Base-by-base conservation (phyloP, 1,284 basidiomycete genomes). In the Tylopilus sp. region DNA sequence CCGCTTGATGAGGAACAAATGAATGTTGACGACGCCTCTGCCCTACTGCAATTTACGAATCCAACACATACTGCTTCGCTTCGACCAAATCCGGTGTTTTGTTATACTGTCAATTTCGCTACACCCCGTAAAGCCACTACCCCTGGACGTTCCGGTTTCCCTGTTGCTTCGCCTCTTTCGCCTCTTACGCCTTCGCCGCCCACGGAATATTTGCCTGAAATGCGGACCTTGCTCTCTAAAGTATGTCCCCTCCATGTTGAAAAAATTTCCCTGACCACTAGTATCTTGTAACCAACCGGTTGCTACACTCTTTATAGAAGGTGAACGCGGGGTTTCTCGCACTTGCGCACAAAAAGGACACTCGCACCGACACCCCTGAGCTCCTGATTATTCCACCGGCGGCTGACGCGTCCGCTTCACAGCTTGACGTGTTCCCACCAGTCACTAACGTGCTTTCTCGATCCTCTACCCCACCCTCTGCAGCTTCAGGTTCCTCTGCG, bases 151-250 rank as follows among this genome's bases (percentile, higher is more conserved):
- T 33, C 49, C 1, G 19, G 28, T 21, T 25, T 40, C 16, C 41
- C 42, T 38, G 10, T 34, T 0, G 18, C 37, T 3, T 49, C 50
- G 0, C 64, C 67, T 18, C 57, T 64, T 38, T 71, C 68, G n/a
- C 68, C 69, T 26, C 57, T 70, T 11, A 55, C 65, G 9, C 33
- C 54, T 19, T 59, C 61, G 35, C 64, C 65, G 3, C 49, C 29
- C 12, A 18, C 30, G 6, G 50, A 44, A 36, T 11, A 15, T 36
- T 41, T 45, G 5, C 53, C 52, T 19, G 43, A 28, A 18, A 51
- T 51, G 41, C 50, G 42, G n/a, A 38, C n/a, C 37, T 34, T 59
- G 29, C 28, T 56, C n/a, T n/a, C 45, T 11, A 54, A 55, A 19
- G 61, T 65, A 53, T 31, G 60, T 53, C 7, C 29, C 11, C 16